phyloP scores from a whole-genome alignment of 1,284 basidiomycete species.

The Coniferiporia weirii region DNA sequence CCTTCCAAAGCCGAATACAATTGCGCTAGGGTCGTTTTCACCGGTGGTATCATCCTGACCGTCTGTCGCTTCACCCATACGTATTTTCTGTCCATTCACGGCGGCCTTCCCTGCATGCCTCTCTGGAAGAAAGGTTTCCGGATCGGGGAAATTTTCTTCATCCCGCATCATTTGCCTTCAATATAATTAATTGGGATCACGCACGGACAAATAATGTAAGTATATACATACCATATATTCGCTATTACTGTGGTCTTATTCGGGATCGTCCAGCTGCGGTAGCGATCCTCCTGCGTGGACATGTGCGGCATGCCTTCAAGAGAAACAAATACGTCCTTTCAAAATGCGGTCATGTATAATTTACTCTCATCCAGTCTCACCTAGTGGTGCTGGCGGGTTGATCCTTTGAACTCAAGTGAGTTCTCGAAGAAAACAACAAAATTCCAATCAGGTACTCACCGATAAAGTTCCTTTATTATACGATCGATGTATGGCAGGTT shows the following conservation, averaged over 20 bases:
- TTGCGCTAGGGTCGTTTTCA: neutral
- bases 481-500: neutral
- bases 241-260: neutral
- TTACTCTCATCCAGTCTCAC: neutral
- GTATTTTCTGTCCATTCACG: neutral
- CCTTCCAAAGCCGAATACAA: constrained; percentile 4
- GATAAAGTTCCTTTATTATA: neutral
- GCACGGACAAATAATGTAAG: neutral
- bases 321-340: neutral
- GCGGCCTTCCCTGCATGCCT: neutral
- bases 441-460: neutral
- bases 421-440: neutral
- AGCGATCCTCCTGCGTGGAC: neutral
- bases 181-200: neutral
- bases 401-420: neutral
- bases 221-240: constrained; percentile 1
- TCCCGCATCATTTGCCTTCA: constrained; percentile 11
- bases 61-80: neutral
- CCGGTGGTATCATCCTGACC: neutral
- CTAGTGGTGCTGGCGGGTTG: neutral
- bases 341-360: neutral
- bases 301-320: neutral
- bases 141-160: constrained; percentile 9
- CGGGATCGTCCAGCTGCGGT: neutral
- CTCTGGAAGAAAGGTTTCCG: constrained; percentile 7